Base-by-base conservation (phyloP, 2,329 filamentous ascomycete species). In the Mariannaea elegans region DNA sequence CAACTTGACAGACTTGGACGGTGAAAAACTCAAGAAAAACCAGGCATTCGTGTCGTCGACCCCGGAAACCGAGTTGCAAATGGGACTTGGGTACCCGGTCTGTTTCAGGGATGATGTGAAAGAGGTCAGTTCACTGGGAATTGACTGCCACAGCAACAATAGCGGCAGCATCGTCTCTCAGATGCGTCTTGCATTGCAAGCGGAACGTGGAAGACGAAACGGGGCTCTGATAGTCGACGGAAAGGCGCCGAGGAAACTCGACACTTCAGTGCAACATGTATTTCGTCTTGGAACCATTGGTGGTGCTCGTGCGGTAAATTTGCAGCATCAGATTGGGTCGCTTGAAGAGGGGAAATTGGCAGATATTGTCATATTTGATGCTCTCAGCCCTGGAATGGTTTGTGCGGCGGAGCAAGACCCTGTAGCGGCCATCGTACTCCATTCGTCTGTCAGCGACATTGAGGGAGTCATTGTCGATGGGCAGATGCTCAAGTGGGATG, bases 81-180 rank as follows among this genome's bases (percentile, higher is more conserved):
- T 53, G 50, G 50, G 50, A 19, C 44, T 44, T 16, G n/a, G n/a
- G n/a, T 45, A 27, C 27, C 50, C 50, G 24, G 12, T 53, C 31
- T 38, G 38, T 24, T 45, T 53, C 38, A 31, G 12, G 27, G 7
- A 7, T 12, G 31, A 27, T 9, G n/a, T 38, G 5, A 38, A 38
- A 12, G 23, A 34, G 27, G 34, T 34, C 36, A n/a, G 8, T 38
- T 44, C 38, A 7, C n/a, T 52, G 16, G 48, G 48, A 13, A 34
- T 52, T 21, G 48, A 52, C 23, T 52, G 48, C 36, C 48, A 52
- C 27, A 41, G 32, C 12, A 41, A 24, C 21, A 42, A 24, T 23
- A 52, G 34, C 24, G 16, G 19, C 5, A 41, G 34, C 19, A 52
- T 52, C 6, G 13, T 42, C 12, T 39, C 34, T 24, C 48, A 41